These are phyloP conservation scores for Cyberlindnera sargentensis DNA, from an alignment of 805 yeast genomes.

Conservation along the genomic window DNA sequence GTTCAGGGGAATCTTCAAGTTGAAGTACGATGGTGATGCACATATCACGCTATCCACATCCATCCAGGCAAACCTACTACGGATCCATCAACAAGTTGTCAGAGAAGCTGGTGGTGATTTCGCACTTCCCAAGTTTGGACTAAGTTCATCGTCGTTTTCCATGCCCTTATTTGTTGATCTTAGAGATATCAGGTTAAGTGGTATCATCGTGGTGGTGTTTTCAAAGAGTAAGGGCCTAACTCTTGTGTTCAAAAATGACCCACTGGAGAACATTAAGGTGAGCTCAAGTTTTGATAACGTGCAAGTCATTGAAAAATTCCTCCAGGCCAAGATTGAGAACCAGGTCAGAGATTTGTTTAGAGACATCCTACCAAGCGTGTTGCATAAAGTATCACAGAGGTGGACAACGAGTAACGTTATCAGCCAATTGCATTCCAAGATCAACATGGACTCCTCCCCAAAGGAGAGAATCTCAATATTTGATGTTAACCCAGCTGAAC, in stretches of 20 bases:
- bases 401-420: slow-evolving; percentile 41
- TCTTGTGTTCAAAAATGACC: slow-evolving; percentile 82
- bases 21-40: slow-evolving; percentile 71
- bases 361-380: slow-evolving; percentile 75
- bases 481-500: slow-evolving; percentile 49
- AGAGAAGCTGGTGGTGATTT: slow-evolving; percentile 35
- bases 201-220: slow-evolving; percentile 81
- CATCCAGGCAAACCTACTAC: slow-evolving; percentile 79
- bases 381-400: slow-evolving; percentile 67
- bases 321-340: slow-evolving; percentile 76
- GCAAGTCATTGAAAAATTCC: slow-evolving; percentile 73
- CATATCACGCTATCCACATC: slow-evolving; percentile 67
- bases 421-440: slow-evolving; percentile 20
- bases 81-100: slow-evolving; percentile 41
- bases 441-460: slow-evolving; percentile 9
- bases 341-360: slow-evolving; percentile 76
- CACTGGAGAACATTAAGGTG: slow-evolving; percentile 74
- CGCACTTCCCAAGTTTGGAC: slow-evolving; percentile 58
- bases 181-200: slow-evolving; percentile 63
- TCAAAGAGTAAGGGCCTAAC: slow-evolving; percentile 79
- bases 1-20: slow-evolving; percentile 76
- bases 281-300: slow-evolving; percentile 83
- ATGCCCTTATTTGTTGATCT: slow-evolving; percentile 74
- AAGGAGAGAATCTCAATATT: slow-evolving; percentile 33
- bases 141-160: slow-evolving; percentile 61